phyloP scores from a whole-genome alignment of 176 grass and related monocot genomes.

The Musa acuminata region DNA sequence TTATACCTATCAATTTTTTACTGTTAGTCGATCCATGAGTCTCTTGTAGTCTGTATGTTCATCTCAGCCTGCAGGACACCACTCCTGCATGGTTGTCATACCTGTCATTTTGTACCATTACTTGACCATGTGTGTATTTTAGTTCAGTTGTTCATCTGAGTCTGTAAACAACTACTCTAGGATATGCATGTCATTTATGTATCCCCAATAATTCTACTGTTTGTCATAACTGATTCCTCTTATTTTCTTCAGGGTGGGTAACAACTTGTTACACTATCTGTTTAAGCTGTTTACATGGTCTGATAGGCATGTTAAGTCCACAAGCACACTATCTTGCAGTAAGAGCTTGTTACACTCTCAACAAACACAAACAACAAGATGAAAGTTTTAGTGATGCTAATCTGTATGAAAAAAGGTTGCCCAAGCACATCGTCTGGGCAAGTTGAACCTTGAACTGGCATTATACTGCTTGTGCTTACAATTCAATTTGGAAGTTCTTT shows the following conservation, averaged over 20 bases:
- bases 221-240: too few relatives aligned
- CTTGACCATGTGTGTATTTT: too few relatives aligned
- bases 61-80: too few relatives aligned
- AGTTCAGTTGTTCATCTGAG: too few relatives aligned
- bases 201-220: too few relatives aligned
- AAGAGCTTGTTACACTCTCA: not conserved
- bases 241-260: not conserved
- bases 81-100: too few relatives aligned
- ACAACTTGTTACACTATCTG: not conserved
- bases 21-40: not conserved
- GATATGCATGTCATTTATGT: too few relatives aligned
- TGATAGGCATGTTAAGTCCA: not conserved
- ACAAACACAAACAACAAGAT: not conserved
- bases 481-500: not conserved
- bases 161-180: too few relatives aligned
- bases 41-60: too few relatives aligned
- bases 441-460: not conserved
- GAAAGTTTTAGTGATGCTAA: not conserved
- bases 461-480: not conserved
- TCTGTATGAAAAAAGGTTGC: not conserved
- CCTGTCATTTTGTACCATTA: too few relatives aligned
- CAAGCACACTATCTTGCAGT: not conserved
- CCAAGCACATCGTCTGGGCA: not conserved
- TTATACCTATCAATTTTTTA: not conserved
- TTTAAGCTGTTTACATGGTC: not conserved